Base-by-base conservation (phyloP, 2,329 filamentous ascomycete genomes). In the Fusarium zealandicum region DNA sequence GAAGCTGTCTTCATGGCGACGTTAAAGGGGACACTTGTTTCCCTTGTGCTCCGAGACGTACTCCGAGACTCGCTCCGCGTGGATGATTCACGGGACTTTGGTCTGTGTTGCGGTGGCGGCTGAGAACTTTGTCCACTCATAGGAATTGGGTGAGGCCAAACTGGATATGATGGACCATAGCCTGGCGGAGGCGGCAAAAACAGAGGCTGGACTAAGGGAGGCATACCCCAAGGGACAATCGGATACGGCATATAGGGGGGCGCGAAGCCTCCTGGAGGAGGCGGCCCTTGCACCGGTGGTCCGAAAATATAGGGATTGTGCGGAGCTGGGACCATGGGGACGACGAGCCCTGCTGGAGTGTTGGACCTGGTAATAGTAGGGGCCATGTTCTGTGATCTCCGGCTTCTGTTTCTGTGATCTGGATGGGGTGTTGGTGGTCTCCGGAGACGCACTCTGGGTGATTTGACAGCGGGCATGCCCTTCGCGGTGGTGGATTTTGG, bases 391-490 rank as follows among this genome's bases (percentile, higher is more conserved):
- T 16, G 31, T 25, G 18, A 13, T 17, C 13, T 45, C 44, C n/a
- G 49, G 33, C 37, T 40, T 41, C 43, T 54, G 18, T 12, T 28
- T 12, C 40, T 62, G 14, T 44, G 35, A 22, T 61, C 54, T 31
- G 44, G 58, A 12, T 59, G 54, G 18, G 58, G 58, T 12, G 58
- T 61, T 33, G 58, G 58, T 17, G 58, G 54, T 3, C 59, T 54
- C 18, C 45, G 49, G 17, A 27, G n/a, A 17, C 22, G 50, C 4
- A 22, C 17, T 10, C 42, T 48, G 7, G 57, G 43, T 38, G 53
- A 54, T 11, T 25, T 58, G 14, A 25, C 37, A n/a, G 22, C 38
- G 6, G 35, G 36, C 28, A 31, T 51, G n/a, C 31, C 2, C 13
- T 31, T 17, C 8, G 35, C 14, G 10, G 4, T 28, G 4, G 31